phyloP scores from a whole-genome alignment of 495 filamentous ascomycete species.

The Hypoxylon fragiforme region DNA sequence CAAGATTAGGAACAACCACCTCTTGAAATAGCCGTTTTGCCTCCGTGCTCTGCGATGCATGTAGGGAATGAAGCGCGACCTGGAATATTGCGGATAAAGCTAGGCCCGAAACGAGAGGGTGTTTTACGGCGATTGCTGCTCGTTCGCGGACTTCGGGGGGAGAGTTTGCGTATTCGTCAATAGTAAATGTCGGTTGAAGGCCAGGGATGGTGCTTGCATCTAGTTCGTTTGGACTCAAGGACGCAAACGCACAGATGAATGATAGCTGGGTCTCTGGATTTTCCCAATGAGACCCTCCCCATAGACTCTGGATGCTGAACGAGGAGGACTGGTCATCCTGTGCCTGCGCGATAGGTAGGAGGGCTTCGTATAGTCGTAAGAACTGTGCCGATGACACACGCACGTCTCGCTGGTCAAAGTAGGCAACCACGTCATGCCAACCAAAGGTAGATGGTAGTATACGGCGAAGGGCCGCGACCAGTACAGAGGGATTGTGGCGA shows the following conservation, averaged over 20 bases:
- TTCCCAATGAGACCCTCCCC: conserved; percentile 84
- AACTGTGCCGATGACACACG: conserved; percentile 79
- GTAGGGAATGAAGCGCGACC: conserved; percentile 67
- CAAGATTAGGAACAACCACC: conserved; percentile 68
- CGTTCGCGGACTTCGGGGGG: conserved; percentile 68
- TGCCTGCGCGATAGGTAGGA: conserved; percentile 65
- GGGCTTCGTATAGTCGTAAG: conserved; percentile 71
- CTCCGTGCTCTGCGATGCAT: conserved; percentile 66
- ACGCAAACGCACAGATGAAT: conserved; percentile 81
- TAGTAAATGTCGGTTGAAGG: conserved; percentile 73
- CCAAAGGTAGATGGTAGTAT: conserved; percentile 61
- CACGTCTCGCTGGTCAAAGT: conserved; percentile 80
- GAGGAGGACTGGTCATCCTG: conserved; percentile 48
- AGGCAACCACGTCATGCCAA: conserved; percentile 80
- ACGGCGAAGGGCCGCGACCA: conserved; percentile 61
- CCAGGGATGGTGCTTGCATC: conserved; percentile 82
- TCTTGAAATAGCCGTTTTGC: conserved; percentile 68
- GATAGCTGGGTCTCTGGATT: conserved; percentile 84
- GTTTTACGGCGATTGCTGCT: conserved; percentile 74
- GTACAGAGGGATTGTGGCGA: conserved; percentile 71
- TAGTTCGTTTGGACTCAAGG: conserved; percentile 67
- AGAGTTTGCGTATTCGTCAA: conserved; percentile 74
- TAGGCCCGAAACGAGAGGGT: conserved; percentile 85
- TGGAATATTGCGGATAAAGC: conserved; percentile 82
- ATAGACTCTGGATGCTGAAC: conserved; percentile 78